Evolutionary conservation across 1,284 basidiomycete species (phyloP), one percentile per base, ranked within the genome.

Genomic region (Cystobasidium slooffiae): DNA sequence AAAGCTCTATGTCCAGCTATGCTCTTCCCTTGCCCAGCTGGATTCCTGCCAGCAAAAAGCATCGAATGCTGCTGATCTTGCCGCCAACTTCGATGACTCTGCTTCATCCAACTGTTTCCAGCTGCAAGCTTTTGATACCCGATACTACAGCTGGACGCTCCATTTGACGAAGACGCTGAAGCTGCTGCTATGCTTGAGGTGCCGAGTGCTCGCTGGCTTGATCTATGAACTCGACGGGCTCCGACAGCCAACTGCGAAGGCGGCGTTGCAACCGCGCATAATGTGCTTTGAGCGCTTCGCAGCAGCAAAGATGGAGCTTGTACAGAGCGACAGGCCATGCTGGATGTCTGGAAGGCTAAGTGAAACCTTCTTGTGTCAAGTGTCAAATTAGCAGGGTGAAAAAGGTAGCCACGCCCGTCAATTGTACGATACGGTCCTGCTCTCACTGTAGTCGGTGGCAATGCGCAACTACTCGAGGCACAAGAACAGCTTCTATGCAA

Each of bases 21-120:
- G 7, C 43, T 10, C 20, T 22, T 22, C 9, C 44, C 47, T 46
- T 24, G 39, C 1, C 43, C 31, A 12, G 12, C n/a, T 24, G 14
- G 3, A 47, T 16, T 10, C 7, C 12, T 39, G 6, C 20, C 44
- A 47, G 61, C 44, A 47, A 47, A 47, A 63, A 63, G 47, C n/a
- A 63, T 41, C 24, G 14, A 43, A 47, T 14, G 59, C 59, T 62
- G 61, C 59, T 62, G 61, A 63, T 63, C 56, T 59, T 39, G 56
- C 56, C 56, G 56, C 56, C 56, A 59, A 39, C 56, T 59, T 43
- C 12, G 39, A 59, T 43, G 37, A 41, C 56, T 59, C 56, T 59
- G 56, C 56, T 43, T 39, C 14, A 10, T 9, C 39, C 56, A 24
- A 59, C 56, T 59, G 56, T 39, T 59, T 24, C 56, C 22, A 41